Evolutionary conservation across 1,284 basidiomycete species (phyloP), one percentile per base, ranked within the genome.

Genomic region (Apiotrichum porosum): DNA sequence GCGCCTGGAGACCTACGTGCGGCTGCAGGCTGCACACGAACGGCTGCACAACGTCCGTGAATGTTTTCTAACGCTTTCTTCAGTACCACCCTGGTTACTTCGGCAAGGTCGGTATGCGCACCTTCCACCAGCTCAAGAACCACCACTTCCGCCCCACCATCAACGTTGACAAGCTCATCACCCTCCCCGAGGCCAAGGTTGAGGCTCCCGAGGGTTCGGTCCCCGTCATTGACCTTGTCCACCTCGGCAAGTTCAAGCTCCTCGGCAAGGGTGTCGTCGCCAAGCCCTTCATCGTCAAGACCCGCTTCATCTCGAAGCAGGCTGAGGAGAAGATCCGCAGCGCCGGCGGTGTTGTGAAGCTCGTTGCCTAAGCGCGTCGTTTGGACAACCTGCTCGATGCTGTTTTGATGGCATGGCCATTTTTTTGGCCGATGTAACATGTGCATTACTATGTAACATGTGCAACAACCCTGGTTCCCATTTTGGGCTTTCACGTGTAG

Each of bases 51-150:
- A 24, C n/a, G n/a, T n/a, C 17, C 31, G 41, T 26, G 24, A 9
- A 34, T 14, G 15, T 34, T 34, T 36, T 36, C 41, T 42, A 34
- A 41, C 31, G 28, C 13, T n/a, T 30, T n/a, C n/a, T n/a, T 21
- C 54, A 75, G 79, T 94, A 88, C 85, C 91, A 95, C 78, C 88
- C 88, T 76, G 93, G 80, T 78, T 80, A 78, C 76, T 80, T 78
- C 65, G 75, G 76, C 67, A 79, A 78, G 61, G 90, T 93, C 72
- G 89, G 89, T 90, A 97, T 97, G 93, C 84, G 94, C 70, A 85
- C 87, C 78, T 98, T 86, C 89, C 94, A 98, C 77, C 77, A 91
- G 59, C 93, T 90, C 54, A 84, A 85, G 77, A 97, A 97, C 79
- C 77, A 81, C 65, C 80, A 83, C 77, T 92, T 87, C 90, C 82